Base-by-base conservation (phyloP, 495 filamentous ascomycete species). In the Lentithecium fluviatile region DNA sequence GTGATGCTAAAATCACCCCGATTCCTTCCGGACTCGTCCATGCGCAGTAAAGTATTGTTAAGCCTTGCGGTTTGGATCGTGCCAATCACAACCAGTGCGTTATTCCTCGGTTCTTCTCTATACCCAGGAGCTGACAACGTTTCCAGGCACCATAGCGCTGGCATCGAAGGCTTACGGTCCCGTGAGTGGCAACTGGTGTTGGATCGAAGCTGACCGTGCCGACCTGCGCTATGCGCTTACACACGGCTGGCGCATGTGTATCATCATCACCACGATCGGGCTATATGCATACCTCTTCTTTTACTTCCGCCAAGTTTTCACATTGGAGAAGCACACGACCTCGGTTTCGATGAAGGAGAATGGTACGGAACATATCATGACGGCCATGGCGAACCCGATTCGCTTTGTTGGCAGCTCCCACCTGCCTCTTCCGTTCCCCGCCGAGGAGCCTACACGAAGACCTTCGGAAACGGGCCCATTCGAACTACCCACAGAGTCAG, bases 111-210 rank as follows among this genome's bases (percentile, higher is more conserved):
- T 10, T 26, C 12, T 36, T 32, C 48, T 34, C 19, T 29, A 13
- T 8, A 1, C 13, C 15, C 23, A 51, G 24, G 5, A 6, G 19
- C 48, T 51, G 6, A 51, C 26, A 15, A 15, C 2, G 13, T 1
- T 15, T 32, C 7, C 32, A 51, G 48, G 48, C 15, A 51, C 19
- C 19, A 32, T 6, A 15, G 48, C 19, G 19, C 23, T 29, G 5
- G 23, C 29, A 15, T 15, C 6, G 13, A 11, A 51, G 13, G 23
- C 23, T 11, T 51, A 51, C 26, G 48, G 23, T 21, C 48, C 48
- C 17, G 48, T 51, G 19, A 32, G 24, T n/a, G 48, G 48, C 19
- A 51, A 51, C 17, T 51, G 48, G 48, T 51, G 48, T 19, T 51
- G 48, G 48, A 51, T 51, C 19, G 12, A 34, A 51, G 10, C 48